Conservation (phyloP, 768 basidiomycete species). For the Cystofilobasidium bisporidii region DNA sequence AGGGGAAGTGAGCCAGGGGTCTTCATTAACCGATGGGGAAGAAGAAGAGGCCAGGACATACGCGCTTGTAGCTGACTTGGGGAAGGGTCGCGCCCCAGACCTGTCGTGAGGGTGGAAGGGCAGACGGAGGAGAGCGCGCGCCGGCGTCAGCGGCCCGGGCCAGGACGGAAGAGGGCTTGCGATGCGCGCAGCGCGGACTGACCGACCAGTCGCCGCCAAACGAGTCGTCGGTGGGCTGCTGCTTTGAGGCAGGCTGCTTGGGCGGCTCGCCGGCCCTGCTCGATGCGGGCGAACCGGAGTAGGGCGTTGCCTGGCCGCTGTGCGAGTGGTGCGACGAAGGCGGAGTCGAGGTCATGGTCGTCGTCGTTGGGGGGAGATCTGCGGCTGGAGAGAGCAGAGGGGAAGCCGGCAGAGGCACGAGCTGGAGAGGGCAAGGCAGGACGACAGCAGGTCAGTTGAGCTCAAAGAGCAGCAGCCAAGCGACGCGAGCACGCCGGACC, state of each 20-base stretch:
- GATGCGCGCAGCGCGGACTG: neutral
- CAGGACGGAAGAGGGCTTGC: neutral
- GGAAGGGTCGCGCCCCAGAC: neutral
- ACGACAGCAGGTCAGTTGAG: neutral
- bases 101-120: neutral
- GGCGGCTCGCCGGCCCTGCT: neutral
- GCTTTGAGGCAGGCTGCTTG: neutral
- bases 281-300: neutral
- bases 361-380: neutral
- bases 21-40: too few relatives aligned
- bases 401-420: neutral
- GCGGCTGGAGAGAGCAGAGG: neutral
- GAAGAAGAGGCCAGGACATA: neutral
- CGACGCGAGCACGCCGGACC: neutral
- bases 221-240: neutral
- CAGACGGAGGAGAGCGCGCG: neutral
- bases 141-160: neutral
- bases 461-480: too few relatives aligned
- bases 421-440: neutral
- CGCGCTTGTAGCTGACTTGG: neutral
- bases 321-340: neutral
- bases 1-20: too few relatives aligned
- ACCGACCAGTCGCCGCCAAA: slow-evolving; percentile 6
- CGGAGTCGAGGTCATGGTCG: neutral
- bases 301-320: neutral